A percentile compares a stretch with the other conserved stretches of the same genome.
Evolutionary conservation across 345 rosid genomes (phyloP).

Genomic region (Xanthoceras sorbifolium): DNA sequence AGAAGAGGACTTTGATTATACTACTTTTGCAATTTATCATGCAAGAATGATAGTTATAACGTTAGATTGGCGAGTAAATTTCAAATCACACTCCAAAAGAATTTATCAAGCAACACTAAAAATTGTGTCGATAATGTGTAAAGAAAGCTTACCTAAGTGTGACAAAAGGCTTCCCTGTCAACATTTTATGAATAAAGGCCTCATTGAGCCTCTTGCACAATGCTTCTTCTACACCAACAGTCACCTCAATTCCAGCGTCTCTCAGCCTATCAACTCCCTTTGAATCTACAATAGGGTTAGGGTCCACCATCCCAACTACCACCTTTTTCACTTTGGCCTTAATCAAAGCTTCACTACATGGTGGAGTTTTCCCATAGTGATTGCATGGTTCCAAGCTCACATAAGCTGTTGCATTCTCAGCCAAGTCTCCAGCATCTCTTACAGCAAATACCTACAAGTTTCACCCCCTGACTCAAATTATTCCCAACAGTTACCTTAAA

Average conservation of each 20-base stretch:
- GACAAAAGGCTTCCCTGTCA: constrained; percentile 66
- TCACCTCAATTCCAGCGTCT: constrained; percentile 70
- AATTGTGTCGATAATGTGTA: not conserved
- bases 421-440: constrained; percentile 75
- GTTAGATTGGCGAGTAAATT: not conserved
- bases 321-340: constrained; percentile 81
- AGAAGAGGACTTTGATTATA: constrained; percentile 12
- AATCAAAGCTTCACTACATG: constrained; percentile 81
- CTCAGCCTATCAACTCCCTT: constrained; percentile 60
- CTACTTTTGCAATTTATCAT: not conserved
- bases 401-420: constrained; percentile 80
- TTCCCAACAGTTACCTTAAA: constrained; percentile 1
- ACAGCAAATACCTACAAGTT: constrained; percentile 77
- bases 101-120: not conserved
- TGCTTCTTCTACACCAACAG: constrained; percentile 70
- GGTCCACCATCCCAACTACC: constrained; percentile 85
- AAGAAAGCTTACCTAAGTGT: constrained; percentile 60
- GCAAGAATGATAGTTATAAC: not conserved
- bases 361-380: constrained; percentile 92
- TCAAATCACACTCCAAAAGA: not conserved
- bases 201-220: constrained; percentile 82
- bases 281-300: constrained; percentile 88
- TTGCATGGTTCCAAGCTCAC: constrained; percentile 95
- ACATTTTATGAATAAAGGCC: constrained; percentile 68
- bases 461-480: constrained; percentile 6